phyloP scores from a whole-genome alignment of 2,329 filamentous ascomycete genomes.

The Aspergillus ustus region DNA sequence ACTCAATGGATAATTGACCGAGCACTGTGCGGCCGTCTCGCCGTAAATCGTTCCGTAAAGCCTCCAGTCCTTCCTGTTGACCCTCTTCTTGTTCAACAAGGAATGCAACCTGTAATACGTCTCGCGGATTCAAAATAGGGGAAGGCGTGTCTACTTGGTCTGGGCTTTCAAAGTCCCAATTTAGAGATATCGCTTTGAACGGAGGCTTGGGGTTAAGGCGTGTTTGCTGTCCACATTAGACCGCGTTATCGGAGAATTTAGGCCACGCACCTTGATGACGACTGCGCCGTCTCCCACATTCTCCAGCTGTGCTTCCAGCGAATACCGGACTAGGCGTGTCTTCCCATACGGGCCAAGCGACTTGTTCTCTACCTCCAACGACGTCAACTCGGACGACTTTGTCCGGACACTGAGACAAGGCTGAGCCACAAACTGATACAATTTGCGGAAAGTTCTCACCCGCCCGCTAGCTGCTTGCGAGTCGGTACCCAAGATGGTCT shows the following conservation, averaged over 20 bases:
- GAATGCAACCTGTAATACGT: slow-evolving; percentile 69
- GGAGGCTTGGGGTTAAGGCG: slow-evolving; percentile 55
- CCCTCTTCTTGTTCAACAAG: slow-evolving; percentile 60
- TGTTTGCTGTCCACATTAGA: slow-evolving; percentile 44
- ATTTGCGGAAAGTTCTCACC: slow-evolving; percentile 85
- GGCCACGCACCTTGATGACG: slow-evolving; percentile 67
- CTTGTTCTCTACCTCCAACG: slow-evolving; percentile 51
- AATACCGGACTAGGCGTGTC: slow-evolving; percentile 59
- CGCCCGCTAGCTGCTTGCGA: slow-evolving; percentile 60
- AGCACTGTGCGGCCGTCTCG: slow-evolving; percentile 64
- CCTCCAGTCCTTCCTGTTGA: slow-evolving; percentile 55
- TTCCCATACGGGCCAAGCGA: slow-evolving; percentile 51
- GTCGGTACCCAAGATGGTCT: slow-evolving; percentile 64
- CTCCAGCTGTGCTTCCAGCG: slow-evolving; percentile 92
- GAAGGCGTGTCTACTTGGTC: slow-evolving; percentile 37
- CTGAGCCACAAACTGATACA: slow-evolving; percentile 97
- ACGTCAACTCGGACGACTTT: slow-evolving; percentile 72
- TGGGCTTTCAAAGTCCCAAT: slow-evolving; percentile 55
- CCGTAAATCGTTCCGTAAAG: slow-evolving; percentile 53
- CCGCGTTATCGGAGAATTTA: not conserved
- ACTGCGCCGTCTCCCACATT: slow-evolving; percentile 87
- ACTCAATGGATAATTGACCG: slow-evolving; percentile 83
- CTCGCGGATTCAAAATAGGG: slow-evolving; percentile 62
- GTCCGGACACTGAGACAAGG: slow-evolving; percentile 87
- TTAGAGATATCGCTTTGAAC: slow-evolving; percentile 60